Conservation (phyloP, 1,284 basidiomycete species). For the Porogramme epimiltina region DNA sequence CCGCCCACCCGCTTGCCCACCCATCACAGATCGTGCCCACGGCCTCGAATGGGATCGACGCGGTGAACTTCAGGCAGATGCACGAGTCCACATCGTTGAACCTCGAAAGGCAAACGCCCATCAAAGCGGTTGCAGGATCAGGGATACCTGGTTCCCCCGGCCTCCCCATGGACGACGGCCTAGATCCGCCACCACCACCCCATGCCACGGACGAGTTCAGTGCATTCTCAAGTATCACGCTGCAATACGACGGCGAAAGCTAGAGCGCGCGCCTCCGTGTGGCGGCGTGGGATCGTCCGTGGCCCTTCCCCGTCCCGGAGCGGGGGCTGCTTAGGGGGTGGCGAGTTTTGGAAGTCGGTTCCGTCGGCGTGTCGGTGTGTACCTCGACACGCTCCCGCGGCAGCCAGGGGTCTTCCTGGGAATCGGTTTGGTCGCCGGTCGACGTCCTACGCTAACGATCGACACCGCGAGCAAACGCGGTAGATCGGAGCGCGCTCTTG, state of each 20-base stretch:
- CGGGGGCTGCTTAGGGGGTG: background rate
- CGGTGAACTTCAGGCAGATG: conserved; percentile 89
- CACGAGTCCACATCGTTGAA: conserved; percentile 91
- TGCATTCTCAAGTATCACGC: conserved; percentile 85
- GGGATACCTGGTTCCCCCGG: conserved; percentile 45
- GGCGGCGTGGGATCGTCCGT: background rate
- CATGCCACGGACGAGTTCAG: conserved; percentile 67
- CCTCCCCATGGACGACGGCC: conserved; percentile 50
- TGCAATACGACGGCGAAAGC: conserved; percentile 79
- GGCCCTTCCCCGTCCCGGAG: background rate
- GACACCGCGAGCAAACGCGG: no score
- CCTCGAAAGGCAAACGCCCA: conserved; percentile 62
- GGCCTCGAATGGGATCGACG: conserved; percentile 81
- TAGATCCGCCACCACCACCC: conserved; percentile 37
- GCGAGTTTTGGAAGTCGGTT: background rate
- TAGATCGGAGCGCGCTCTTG: conserved; percentile 5
- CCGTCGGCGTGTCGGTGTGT: conserved; percentile 2
- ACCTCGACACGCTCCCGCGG: background rate
- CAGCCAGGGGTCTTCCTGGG: background rate
- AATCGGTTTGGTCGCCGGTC: conserved; percentile 12
- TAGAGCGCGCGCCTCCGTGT: conserved; percentile 13
- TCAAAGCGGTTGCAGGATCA: conserved; percentile 38
- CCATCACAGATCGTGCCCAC: conserved; percentile 76
- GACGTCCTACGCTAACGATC: background rate
- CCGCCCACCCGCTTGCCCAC: background rate